phyloP scores from a whole-genome alignment of 2,329 filamentous ascomycete species.

The Tolypocladium tropicale region DNA sequence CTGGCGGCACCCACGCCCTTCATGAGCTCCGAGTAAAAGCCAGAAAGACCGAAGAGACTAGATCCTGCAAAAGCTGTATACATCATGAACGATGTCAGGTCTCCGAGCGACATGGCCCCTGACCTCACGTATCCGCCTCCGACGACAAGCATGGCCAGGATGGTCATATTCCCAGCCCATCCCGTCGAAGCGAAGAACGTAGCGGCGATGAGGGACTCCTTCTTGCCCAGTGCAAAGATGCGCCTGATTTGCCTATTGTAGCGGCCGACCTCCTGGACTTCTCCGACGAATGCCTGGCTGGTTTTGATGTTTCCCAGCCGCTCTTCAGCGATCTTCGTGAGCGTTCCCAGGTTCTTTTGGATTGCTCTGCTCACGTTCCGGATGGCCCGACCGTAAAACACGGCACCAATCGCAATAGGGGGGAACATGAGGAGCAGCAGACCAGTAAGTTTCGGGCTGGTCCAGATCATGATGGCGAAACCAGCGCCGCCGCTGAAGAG shows the following conservation, averaged over 20 bases:
- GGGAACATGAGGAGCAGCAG: slow-evolving; percentile 82
- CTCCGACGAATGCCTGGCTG: slow-evolving; percentile 90
- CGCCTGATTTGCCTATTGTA: slow-evolving; percentile 89
- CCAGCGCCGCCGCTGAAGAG: slow-evolving; percentile 85
- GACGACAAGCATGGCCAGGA: slow-evolving; percentile 79
- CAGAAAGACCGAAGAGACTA: slow-evolving; percentile 85
- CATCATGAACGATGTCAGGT: slow-evolving; percentile 96
- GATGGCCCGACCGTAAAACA: slow-evolving; percentile 84
- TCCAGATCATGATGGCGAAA: slow-evolving; percentile 89
- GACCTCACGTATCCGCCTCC: slow-evolving; percentile 84
- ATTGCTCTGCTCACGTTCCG: slow-evolving; percentile 85
- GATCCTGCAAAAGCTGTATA: slow-evolving; percentile 82
- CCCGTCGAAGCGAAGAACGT: slow-evolving; percentile 83
- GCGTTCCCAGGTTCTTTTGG: slow-evolving; percentile 81
- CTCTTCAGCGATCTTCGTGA: slow-evolving; percentile 97
- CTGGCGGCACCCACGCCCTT: slow-evolving; percentile 97
- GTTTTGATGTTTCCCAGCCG: slow-evolving; percentile 95
- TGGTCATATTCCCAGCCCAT: slow-evolving; percentile 93
- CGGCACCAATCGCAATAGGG: slow-evolving; percentile 79
- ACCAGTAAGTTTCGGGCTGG: slow-evolving; percentile 81
- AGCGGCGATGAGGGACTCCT: slow-evolving; percentile 78
- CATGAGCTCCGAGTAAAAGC: slow-evolving; percentile 98
- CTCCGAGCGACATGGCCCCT: slow-evolving; percentile 79
- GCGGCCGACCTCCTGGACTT: slow-evolving; percentile 77
- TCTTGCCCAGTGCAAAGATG: slow-evolving; percentile 82